Conservation (phyloP, 192 early-diverging fungal genomes). For the Backusella australiensis region DNA sequence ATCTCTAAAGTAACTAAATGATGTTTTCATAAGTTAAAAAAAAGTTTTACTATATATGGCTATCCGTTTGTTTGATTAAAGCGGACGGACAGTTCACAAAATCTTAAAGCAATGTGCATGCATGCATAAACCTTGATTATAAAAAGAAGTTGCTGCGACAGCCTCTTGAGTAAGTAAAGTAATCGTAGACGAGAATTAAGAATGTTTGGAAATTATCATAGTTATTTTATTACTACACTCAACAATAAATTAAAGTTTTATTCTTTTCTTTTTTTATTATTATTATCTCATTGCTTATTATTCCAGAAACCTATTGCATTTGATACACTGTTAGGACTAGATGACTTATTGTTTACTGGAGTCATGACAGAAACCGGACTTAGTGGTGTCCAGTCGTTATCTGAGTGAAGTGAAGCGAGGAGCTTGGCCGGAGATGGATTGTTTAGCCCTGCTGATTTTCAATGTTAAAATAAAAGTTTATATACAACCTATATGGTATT, state of each 20-base stretch:
- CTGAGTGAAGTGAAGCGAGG: slow-evolving; percentile 6
- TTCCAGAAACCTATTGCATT: slow-evolving; percentile 21
- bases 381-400: slow-evolving; percentile 16
- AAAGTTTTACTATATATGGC: no score
- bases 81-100: no score
- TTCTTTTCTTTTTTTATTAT: neutral
- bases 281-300: slow-evolving; percentile 6
- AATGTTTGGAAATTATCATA: neutral
- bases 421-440: neutral
- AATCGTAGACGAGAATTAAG: neutral
- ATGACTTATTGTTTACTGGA: neutral
- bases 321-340: slow-evolving; percentile 4
- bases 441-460: neutral
- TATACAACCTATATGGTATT: neutral
- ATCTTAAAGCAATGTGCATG: no score
- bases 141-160: neutral
- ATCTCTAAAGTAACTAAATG: no score
- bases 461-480: neutral
- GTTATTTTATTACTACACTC: neutral
- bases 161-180: neutral
- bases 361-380: slow-evolving; percentile 9
- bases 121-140: no score
- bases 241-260: neutral
- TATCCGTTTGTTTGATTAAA: no score
- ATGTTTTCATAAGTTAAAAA: no score